These are phyloP conservation scores for Trapa bicornis DNA, from an alignment of 345 rosid genomes.

Conservation along the genomic window DNA sequence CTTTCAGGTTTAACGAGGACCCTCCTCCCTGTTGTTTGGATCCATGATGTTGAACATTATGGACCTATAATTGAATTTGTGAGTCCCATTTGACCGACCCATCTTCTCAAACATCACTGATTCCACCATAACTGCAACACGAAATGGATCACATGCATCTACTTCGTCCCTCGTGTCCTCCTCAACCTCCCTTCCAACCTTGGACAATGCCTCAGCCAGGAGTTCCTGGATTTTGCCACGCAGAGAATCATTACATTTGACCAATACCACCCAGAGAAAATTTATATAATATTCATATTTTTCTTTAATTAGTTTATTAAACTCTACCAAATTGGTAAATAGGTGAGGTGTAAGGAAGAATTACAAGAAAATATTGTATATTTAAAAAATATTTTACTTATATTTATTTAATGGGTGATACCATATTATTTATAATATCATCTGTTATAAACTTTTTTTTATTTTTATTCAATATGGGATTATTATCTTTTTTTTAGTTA, in stretches of 20 bases:
- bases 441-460: too few relatives aligned
- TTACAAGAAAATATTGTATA: too few relatives aligned
- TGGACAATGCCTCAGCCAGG: constrained; percentile 65
- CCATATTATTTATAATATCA: too few relatives aligned
- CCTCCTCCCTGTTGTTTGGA: constrained; percentile 66
- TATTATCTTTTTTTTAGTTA: too few relatives aligned
- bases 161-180: constrained; percentile 41
- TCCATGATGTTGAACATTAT: constrained; percentile 92
- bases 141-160: constrained; percentile 59
- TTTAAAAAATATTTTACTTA: too few relatives aligned
- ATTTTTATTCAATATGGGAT: too few relatives aligned
- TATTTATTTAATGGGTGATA: too few relatives aligned
- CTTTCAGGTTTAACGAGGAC: constrained; percentile 77
- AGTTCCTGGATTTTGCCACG: constrained; percentile 80
- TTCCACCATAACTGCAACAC: constrained; percentile 79
- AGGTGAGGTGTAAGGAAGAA: too few relatives aligned
- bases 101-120: constrained; percentile 71
- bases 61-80: constrained; percentile 83
- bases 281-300: too few relatives aligned
- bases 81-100: constrained; percentile 75
- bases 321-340: too few relatives aligned
- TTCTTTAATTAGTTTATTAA: too few relatives aligned
- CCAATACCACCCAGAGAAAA: constrained; percentile 26
- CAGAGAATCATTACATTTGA: constrained; percentile 63
- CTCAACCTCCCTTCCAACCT: constrained; percentile 53